A percentile compares a stretch with the other conserved stretches of the same genome.
These are phyloP conservation scores for Xylaria curta DNA, from an alignment of 495 filamentous ascomycete species.

Conservation along the genomic window DNA sequence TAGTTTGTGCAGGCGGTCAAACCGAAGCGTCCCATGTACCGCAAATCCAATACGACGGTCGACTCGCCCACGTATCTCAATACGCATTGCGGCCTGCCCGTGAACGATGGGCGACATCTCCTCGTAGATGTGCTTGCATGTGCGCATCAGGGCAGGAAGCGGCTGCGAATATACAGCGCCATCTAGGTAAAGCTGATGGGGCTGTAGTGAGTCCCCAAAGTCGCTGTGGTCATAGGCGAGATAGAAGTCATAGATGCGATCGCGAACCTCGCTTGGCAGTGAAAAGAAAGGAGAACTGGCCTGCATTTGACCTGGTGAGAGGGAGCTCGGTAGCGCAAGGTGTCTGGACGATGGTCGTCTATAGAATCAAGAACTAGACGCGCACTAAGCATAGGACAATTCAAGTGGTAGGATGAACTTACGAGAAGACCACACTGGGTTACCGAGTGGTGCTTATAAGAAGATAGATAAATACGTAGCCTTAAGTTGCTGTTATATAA, in stretches of 20 bases:
- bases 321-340: neutral
- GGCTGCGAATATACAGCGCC: constrained; percentile 24
- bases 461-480: neutral
- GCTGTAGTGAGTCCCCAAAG: constrained; percentile 36
- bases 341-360: neutral
- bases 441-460: neutral
- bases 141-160: constrained; percentile 35
- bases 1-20: constrained; percentile 37
- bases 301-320: constrained; percentile 25
- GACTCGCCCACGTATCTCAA: constrained; percentile 27
- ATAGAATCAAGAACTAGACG: neutral
- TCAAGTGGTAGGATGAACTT: neutral
- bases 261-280: constrained; percentile 40
- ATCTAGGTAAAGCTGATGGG: constrained; percentile 33
- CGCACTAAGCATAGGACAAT: neutral
- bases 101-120: constrained; percentile 34
- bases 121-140: constrained; percentile 32
- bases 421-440: neutral
- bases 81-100: constrained; percentile 30
- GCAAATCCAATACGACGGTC: constrained; percentile 36
- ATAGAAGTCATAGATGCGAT: constrained; percentile 40
- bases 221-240: constrained; percentile 34
- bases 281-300: constrained; percentile 30
- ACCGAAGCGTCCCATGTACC: constrained; percentile 31
- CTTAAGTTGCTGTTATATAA: neutral